Evolutionary conservation across 192 early-diverging fungal species (phyloP).

Genomic region (Backusella mclennaniae): DNA sequence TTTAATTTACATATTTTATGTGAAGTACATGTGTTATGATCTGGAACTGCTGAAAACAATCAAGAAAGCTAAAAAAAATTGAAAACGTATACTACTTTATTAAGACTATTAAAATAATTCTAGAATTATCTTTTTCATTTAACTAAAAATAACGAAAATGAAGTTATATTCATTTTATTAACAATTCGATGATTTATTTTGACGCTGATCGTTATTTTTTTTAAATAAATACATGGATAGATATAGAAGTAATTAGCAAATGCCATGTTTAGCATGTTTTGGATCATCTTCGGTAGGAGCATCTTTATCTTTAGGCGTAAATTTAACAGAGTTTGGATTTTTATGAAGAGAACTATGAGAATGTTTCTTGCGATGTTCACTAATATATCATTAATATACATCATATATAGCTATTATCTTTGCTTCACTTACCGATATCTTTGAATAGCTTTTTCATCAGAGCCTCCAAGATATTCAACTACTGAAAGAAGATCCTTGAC

Average conservation of each 20-base stretch:
- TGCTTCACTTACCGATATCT: background rate
- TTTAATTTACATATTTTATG: background rate
- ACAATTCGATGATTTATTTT: background rate
- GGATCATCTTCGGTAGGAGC: background rate
- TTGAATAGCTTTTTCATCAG: background rate
- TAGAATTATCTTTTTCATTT: background rate
- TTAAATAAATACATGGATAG: background rate
- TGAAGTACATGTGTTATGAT: background rate
- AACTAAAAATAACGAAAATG: background rate
- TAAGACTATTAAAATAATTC: background rate
- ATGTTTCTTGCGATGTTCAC: background rate
- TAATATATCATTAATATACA: background rate
- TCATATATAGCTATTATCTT: background rate
- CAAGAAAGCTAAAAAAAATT: background rate
- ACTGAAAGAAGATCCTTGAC: constrained; percentile 19
- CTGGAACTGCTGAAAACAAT: background rate
- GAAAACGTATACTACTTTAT: background rate
- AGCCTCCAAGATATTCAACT: background rate
- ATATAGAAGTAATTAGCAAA: background rate
- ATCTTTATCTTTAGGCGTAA: background rate
- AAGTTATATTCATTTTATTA: background rate
- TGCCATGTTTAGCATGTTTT: background rate
- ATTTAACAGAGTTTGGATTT: background rate
- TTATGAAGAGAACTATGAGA: background rate
- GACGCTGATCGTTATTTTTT: background rate